Percentiles rank a stretch among this genome's conserved stretches.
These are phyloP conservation scores for Wilhelminamyces savonicus DNA, from an alignment of 805 yeast species.

Conservation along the genomic window DNA sequence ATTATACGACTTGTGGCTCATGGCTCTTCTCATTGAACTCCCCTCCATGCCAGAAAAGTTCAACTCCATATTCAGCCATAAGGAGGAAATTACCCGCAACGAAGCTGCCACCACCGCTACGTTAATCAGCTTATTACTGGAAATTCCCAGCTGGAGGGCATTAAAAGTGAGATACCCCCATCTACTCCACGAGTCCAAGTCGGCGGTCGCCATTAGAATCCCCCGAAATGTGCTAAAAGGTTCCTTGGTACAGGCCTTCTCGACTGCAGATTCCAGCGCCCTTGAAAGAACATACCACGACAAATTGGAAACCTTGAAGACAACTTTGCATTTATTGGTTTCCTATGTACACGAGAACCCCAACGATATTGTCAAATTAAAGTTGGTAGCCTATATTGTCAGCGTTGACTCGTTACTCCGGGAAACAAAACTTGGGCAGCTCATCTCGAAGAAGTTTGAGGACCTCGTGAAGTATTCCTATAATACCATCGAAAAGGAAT, in stretches of 20 bases:
- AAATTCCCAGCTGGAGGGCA: constrained; percentile 5
- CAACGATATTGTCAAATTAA: neutral
- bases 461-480: no score
- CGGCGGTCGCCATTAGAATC: constrained; percentile 1
- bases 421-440: no score
- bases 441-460: no score
- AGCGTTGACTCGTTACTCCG: neutral
- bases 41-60: constrained; percentile 3
- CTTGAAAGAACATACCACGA: neutral
- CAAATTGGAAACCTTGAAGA: neutral
- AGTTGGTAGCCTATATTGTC: neutral
- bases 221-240: neutral
- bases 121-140: neutral
- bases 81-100: no score
- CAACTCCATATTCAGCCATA: neutral
- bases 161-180: constrained; percentile 6
- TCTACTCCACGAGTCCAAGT: no score
- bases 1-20: constrained; percentile 9
- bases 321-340: neutral
- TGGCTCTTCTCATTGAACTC: constrained; percentile 6
- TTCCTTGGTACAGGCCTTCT: neutral
- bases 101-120: neutral
- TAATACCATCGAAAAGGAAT: no score
- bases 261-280: neutral
- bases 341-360: neutral